Evolutionary conservation across 768 basidiomycete species (phyloP).

Genomic region (Mycena albidolilacea): DNA sequence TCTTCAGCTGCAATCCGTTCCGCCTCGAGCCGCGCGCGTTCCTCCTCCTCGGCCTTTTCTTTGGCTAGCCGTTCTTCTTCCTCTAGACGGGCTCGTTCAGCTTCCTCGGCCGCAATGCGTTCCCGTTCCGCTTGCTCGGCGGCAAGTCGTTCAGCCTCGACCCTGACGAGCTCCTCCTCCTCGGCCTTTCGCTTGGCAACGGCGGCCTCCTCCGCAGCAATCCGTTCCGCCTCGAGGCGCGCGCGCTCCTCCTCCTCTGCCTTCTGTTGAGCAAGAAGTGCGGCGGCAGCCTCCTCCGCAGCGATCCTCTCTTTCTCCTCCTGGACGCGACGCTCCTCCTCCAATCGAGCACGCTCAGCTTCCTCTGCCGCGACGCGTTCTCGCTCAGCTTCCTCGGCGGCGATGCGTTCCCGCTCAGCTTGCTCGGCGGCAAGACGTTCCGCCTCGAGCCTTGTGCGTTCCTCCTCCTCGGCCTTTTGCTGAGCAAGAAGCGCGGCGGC

Average conservation of each 20-base stretch:
- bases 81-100: neutral
- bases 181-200: neutral
- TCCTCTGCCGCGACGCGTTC: slow-evolving; percentile 15
- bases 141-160: neutral
- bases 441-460: neutral
- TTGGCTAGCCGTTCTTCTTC: slow-evolving; percentile 9
- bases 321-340: neutral
- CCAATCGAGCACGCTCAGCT: slow-evolving; percentile 4
- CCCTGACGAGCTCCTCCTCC: neutral
- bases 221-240: neutral
- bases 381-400: slow-evolving; percentile 18
- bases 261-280: neutral
- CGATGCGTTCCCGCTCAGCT: slow-evolving; percentile 9
- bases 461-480: slow-evolving; percentile 14
- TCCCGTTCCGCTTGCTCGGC: slow-evolving; percentile 17
- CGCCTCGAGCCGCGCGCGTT: neutral
- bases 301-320: too few species aligned
- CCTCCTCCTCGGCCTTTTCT: slow-evolving; percentile 23
- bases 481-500: neutral
- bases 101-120: slow-evolving; percentile 14
- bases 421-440: slow-evolving; percentile 6
- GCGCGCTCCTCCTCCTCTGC: neutral
- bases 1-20: slow-evolving; percentile 14
- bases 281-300: too few species aligned
- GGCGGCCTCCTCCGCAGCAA: neutral